phyloP scores from a whole-genome alignment of 352 stramenopile genomes.

The Thalassiosira livingstoniorum region DNA sequence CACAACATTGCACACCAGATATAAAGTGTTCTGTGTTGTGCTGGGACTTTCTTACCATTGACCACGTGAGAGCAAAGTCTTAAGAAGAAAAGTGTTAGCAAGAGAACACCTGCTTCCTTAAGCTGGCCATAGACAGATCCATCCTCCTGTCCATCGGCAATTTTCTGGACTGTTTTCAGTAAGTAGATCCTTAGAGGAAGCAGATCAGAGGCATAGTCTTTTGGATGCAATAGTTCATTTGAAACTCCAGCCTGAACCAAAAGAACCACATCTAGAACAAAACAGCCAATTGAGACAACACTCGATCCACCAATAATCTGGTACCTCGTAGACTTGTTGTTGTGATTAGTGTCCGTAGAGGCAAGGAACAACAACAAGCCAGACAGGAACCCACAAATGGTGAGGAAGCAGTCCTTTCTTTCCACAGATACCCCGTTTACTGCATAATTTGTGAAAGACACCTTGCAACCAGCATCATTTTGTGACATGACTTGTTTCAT shows the following conservation, averaged over 20 bases:
- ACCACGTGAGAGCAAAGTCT: neutral
- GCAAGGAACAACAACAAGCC: neutral
- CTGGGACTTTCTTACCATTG: neutral
- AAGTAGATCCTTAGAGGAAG: too few species aligned
- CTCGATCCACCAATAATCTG: slow-evolving; percentile 20
- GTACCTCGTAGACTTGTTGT: slow-evolving; percentile 23
- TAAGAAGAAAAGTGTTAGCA: neutral
- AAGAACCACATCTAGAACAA: slow-evolving; percentile 4
- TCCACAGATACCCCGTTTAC: slow-evolving; percentile 25
- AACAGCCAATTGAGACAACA: slow-evolving; percentile 4
- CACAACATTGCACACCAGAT: too few species aligned
- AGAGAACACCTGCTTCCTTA: neutral
- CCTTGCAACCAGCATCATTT: neutral
- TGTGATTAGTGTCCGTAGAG: slow-evolving; percentile 22
- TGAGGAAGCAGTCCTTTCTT: neutral
- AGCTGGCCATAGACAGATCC: neutral
- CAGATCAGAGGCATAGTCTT: neutral
- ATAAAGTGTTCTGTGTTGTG: neutral
- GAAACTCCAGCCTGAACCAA: neutral
- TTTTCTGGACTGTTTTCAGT: neutral
- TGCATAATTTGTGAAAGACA: slow-evolving; percentile 13
- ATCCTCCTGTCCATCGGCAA: neutral
- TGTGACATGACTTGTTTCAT: neutral
- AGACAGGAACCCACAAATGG: slow-evolving; percentile 27
- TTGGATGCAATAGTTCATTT: neutral